phyloP scores from a whole-genome alignment of 1,284 basidiomycete species.

The Ganoderma lucidum region DNA sequence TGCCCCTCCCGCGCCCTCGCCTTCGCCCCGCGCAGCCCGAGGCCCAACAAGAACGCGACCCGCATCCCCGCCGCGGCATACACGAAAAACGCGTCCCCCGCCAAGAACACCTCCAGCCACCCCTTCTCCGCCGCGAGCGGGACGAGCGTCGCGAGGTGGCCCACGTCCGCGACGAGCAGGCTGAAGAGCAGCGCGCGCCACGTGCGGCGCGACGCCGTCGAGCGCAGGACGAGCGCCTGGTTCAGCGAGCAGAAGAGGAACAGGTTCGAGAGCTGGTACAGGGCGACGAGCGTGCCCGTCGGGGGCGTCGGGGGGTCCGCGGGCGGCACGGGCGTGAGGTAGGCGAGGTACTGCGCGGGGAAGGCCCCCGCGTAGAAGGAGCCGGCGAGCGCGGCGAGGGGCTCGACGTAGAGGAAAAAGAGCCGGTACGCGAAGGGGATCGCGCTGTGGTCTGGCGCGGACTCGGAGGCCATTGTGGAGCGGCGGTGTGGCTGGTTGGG shows the following conservation, averaged over 20 bases:
- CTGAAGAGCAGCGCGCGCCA: conserved; percentile 54
- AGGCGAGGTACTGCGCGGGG: conserved; percentile 52
- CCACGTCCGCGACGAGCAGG: conserved; percentile 57
- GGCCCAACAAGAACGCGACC: conserved; percentile 47
- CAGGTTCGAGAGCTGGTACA: conserved; percentile 58
- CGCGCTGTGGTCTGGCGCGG: not conserved
- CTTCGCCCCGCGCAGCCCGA: conserved; percentile 39
- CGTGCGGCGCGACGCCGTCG: conserved; percentile 48
- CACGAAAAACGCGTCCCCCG: conserved; percentile 64
- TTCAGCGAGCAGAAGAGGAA: conserved; percentile 61
- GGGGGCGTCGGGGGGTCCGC: conserved; percentile 30
- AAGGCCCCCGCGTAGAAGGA: conserved; percentile 55
- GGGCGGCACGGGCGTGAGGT: conserved; percentile 41
- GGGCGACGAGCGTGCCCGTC: conserved; percentile 48
- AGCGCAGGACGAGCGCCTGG: conserved; percentile 58
- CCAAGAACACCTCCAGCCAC: conserved; percentile 47
- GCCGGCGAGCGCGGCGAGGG: conserved; percentile 56
- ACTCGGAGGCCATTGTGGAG: too few relatives aligned
- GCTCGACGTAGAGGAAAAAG: conserved; percentile 62
- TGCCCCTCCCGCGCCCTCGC: conserved; percentile 6
- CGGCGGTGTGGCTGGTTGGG: too few relatives aligned
- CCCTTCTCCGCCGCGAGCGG: conserved; percentile 50
- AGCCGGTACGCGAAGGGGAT: conserved; percentile 44
- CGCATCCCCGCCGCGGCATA: conserved; percentile 54
- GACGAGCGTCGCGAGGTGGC: conserved; percentile 54